These are phyloP conservation scores for Pulveroboletus sp. DNA, from an alignment of 768 basidiomycete genomes.

Conservation along the genomic window DNA sequence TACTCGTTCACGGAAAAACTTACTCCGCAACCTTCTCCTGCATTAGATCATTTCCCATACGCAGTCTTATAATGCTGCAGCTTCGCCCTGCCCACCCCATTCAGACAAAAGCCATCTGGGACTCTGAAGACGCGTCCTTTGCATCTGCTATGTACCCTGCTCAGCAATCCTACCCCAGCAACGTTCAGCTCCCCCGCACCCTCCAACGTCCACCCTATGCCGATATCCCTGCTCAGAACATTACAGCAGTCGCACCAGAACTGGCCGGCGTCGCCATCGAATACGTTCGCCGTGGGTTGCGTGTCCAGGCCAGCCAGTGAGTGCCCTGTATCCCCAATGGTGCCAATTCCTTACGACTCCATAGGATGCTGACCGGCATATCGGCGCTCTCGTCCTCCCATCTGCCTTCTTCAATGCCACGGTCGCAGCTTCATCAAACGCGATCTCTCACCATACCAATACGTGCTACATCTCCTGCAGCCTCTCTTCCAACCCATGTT, in stretches of 20 bases:
- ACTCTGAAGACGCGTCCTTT: conserved; percentile 28
- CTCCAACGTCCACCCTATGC: conserved; percentile 58
- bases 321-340: conserved; percentile 16
- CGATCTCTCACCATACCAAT: conserved; percentile 29
- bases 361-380: conserved; percentile 36
- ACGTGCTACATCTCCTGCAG: conserved; percentile 23
- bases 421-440: conserved; percentile 30
- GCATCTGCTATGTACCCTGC: conserved; percentile 26
- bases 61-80: conserved; percentile 28
- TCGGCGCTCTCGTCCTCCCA: conserved; percentile 49
- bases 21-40: conserved; percentile 17
- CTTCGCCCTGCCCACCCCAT: conserved; percentile 33
- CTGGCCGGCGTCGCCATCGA: conserved; percentile 52
- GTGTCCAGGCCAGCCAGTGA: conserved; percentile 41
- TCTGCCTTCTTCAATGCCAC: conserved; percentile 27
- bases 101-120: conserved; percentile 35
- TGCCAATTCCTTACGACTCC: conserved; percentile 31
- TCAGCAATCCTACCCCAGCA: conserved; percentile 27
- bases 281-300: conserved; percentile 54
- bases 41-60: conserved; percentile 17
- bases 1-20: conserved; percentile 10
- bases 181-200: conserved; percentile 66
- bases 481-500: conserved; percentile 46
- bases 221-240: conserved; percentile 51
- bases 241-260: conserved; percentile 50